These are phyloP conservation scores for Trichaptum fuscoviolaceum DNA, from an alignment of 768 basidiomycete genomes.

Conservation along the genomic window DNA sequence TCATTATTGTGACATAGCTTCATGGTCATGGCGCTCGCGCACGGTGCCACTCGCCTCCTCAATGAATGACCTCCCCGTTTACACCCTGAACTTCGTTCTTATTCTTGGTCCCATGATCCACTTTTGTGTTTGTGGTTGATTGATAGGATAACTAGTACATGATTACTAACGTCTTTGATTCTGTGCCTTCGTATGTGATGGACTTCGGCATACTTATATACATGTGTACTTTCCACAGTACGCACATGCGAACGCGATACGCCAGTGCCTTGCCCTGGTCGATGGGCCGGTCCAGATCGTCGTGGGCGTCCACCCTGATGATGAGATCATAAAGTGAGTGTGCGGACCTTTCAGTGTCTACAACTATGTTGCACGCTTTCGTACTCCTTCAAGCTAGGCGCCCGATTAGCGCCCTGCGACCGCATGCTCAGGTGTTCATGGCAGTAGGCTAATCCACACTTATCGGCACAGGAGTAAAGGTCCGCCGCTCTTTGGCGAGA, in stretches of 20 bases:
- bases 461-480: constrained; percentile 13
- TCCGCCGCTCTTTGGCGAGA: constrained; percentile 15
- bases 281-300: constrained; percentile 11
- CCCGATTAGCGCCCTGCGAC: too few species aligned
- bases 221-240: constrained; percentile 9
- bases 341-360: background rate
- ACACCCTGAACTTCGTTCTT: too few species aligned
- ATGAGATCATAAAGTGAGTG: constrained; percentile 12
- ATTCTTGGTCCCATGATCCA: too few species aligned
- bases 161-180: too few species aligned
- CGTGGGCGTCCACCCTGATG: constrained; percentile 14
- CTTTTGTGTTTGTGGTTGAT: background rate
- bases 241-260: constrained; percentile 16
- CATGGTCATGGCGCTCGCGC: too few species aligned
- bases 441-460: background rate
- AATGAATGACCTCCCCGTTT: too few species aligned
- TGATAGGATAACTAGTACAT: background rate
- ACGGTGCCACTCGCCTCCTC: too few species aligned
- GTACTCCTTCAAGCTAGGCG: background rate
- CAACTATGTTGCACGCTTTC: background rate
- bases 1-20: background rate
- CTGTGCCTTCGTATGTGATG: too few species aligned
- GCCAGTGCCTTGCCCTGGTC: constrained; percentile 13
- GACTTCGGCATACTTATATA: too few species aligned
- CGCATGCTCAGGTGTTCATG: background rate